phyloP scores from a whole-genome alignment of 441 rosid species.

The Pelargonium citronellum region DNA sequence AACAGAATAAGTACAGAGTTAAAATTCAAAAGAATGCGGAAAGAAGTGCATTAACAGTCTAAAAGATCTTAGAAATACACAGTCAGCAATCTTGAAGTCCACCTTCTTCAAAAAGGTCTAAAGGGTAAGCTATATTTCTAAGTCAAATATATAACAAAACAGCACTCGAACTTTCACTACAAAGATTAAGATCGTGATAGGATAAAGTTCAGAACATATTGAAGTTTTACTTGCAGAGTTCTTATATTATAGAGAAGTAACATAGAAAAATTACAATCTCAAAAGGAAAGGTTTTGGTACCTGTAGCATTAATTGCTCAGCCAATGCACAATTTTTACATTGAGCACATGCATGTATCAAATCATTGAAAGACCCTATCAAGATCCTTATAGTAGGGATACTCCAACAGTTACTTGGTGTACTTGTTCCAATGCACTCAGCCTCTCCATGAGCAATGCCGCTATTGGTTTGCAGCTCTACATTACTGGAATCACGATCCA shows the following conservation, averaged over 20 bases:
- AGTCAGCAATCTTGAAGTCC: neutral
- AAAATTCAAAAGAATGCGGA: neutral
- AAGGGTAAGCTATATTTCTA: no score
- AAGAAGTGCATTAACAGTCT: neutral
- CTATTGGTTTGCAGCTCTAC: conserved; percentile 19
- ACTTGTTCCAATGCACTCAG: conserved; percentile 21
- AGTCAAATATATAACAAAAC: neutral
- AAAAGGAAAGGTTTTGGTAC: conserved; percentile 29
- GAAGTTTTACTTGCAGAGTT: conserved; percentile 5
- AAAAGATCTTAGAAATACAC: conserved; percentile 2
- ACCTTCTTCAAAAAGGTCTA: neutral
- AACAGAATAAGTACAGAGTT: neutral
- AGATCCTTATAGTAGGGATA: conserved; percentile 28
- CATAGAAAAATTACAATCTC: conserved; percentile 7
- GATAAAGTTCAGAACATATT: conserved; percentile 4
- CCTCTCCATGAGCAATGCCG: conserved; percentile 22
- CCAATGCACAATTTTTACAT: conserved; percentile 46
- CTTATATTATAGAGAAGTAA: conserved; percentile 4
- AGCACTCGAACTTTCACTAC: neutral
- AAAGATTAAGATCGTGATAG: conserved; percentile 5
- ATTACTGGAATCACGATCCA: conserved; percentile 23
- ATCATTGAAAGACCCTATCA: conserved; percentile 55
- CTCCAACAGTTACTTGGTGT: conserved; percentile 21
- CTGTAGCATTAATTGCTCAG: conserved; percentile 68
- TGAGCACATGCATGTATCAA: conserved; percentile 62